These are phyloP conservation scores for Penicillium paxilli DNA, from an alignment of 495 filamentous ascomycete species.

Conservation along the genomic window DNA sequence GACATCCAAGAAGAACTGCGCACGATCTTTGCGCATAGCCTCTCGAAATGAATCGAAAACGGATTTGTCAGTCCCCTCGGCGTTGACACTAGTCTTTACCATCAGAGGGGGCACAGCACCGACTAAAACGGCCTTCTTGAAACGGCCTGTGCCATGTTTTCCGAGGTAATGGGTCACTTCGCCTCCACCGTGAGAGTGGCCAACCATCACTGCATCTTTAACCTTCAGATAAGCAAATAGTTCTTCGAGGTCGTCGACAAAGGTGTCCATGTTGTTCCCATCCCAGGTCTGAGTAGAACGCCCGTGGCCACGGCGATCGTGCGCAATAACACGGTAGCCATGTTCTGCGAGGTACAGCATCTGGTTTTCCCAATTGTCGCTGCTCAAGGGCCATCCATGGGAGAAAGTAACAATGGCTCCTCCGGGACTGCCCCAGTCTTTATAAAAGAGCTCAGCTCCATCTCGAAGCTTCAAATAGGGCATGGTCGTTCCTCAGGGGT, in stretches of 20 bases:
- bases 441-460: conserved; percentile 38
- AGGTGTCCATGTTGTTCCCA: conserved; percentile 39
- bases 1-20: conserved; percentile 41
- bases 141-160: conserved; percentile 32
- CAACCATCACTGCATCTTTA: conserved; percentile 35
- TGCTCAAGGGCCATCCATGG: conserved; percentile 43
- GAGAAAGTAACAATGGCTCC: conserved; percentile 33
- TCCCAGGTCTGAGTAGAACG: conserved; percentile 42
- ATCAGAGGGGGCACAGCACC: conserved; percentile 38
- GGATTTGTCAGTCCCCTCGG: conserved; percentile 29
- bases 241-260: conserved; percentile 37
- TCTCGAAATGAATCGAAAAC: conserved; percentile 40
- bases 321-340: conserved; percentile 42
- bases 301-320: conserved; percentile 44
- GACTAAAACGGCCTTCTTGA: conserved; percentile 39
- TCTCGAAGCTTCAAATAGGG: conserved; percentile 32
- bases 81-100: conserved; percentile 29
- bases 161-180: conserved; percentile 38
- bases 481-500: conserved; percentile 6
- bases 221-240: conserved; percentile 34
- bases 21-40: conserved; percentile 34
- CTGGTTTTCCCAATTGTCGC: conserved; percentile 44
- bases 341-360: conserved; percentile 38
- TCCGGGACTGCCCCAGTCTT: conserved; percentile 38
- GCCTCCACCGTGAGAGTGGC: conserved; percentile 43